phyloP scores from a whole-genome alignment of 2,329 filamentous ascomycete genomes.

The Herpotrichia juniperi region DNA sequence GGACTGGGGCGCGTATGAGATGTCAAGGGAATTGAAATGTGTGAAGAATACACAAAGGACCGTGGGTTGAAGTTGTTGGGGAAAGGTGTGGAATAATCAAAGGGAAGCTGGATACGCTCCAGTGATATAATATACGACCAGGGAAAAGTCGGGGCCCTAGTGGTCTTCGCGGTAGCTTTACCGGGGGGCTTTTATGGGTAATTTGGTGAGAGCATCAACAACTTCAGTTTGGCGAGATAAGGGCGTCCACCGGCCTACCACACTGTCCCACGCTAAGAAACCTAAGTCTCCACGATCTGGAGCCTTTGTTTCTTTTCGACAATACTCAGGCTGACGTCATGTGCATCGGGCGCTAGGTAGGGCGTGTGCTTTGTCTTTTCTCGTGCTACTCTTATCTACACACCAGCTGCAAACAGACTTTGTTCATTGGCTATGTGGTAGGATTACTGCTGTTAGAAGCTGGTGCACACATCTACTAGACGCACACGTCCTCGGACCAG shows the following conservation, averaged over 20 bases:
- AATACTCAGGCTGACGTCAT: too few relatives aligned
- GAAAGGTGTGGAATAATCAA: constrained; percentile 14
- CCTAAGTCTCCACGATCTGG: too few relatives aligned
- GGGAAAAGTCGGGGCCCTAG: constrained; percentile 39
- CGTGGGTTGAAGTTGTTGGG: constrained; percentile 14
- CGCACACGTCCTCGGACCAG: not conserved
- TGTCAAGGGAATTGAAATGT: constrained; percentile 8
- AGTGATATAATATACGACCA: constrained; percentile 39
- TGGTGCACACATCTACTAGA: not conserved
- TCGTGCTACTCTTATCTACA: not conserved
- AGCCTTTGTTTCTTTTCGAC: constrained; percentile 39
- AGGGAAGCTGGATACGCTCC: constrained; percentile 25
- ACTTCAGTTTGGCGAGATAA: constrained; percentile 13
- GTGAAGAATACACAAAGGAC: constrained; percentile 13
- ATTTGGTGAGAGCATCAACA: constrained; percentile 24
- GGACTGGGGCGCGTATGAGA: constrained; percentile 2
- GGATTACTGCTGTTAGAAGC: not conserved
- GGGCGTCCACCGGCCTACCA: constrained; percentile 46
- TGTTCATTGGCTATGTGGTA: not conserved
- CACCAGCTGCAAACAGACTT: not conserved
- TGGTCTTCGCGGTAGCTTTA: constrained; percentile 32
- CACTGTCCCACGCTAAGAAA: too few relatives aligned
- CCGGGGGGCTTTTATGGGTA: constrained; percentile 41
- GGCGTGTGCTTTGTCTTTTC: too few relatives aligned
- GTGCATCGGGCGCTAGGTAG: too few relatives aligned